phyloP scores from a whole-genome alignment of 306 rosid species.

The Spatholobus suberectus region DNA sequence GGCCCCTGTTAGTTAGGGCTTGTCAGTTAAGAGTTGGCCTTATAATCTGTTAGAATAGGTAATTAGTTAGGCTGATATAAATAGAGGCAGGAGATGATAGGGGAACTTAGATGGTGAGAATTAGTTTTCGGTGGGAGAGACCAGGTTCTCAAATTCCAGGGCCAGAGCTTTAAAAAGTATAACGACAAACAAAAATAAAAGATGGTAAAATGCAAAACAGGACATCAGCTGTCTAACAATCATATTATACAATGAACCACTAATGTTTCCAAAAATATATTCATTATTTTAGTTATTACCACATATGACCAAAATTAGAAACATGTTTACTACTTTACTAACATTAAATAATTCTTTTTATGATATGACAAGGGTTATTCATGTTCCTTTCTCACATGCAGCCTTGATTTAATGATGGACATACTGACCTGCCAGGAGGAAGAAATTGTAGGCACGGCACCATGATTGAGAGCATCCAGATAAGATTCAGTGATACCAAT shows the following conservation, averaged over 20 bases:
- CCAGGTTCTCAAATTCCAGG: background rate
- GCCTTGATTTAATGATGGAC: background rate
- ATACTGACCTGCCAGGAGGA: constrained; percentile 89
- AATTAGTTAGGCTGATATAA: background rate
- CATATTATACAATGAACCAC: background rate
- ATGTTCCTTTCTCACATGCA: background rate
- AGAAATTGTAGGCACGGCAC: constrained; percentile 84
- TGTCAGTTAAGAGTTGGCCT: background rate
- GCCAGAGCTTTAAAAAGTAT: background rate
- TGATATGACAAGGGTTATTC: background rate
- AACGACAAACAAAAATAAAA: background rate
- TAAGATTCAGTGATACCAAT: constrained; percentile 78
- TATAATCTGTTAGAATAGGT: background rate
- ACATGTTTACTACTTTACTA: background rate
- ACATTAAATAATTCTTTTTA: background rate
- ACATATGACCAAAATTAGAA: constrained; percentile 8
- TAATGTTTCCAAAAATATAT: background rate
- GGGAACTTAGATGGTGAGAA: background rate
- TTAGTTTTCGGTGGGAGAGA: background rate
- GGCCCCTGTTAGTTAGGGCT: background rate
- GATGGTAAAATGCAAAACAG: background rate
- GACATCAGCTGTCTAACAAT: background rate
- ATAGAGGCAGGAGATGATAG: background rate
- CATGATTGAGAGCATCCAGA: constrained; percentile 81
- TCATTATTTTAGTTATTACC: background rate